Base-by-base conservation (phyloP, 768 basidiomycete genomes). In the Lenzites betulinus region DNA sequence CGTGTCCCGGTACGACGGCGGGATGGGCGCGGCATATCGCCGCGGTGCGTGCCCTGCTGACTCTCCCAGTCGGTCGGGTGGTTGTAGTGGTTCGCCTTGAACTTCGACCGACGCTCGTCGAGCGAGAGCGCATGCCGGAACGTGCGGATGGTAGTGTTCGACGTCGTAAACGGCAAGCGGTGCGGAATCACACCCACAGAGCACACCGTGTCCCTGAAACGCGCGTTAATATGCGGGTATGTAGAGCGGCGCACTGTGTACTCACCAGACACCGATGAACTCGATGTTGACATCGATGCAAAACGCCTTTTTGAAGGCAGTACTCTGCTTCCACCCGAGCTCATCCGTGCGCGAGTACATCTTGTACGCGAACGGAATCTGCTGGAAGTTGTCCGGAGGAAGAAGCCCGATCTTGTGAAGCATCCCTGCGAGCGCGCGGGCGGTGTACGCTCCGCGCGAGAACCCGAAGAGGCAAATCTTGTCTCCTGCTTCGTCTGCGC, bases 381-480 rank as follows among this genome's bases (percentile, higher is more conserved):
- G 88, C 64, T 91, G 87, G 49, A 85, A 80, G 64, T 91, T 92
- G 65, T 80, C 79, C 33, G 77, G 78, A 0, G 90, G 90, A 0
- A 92, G 76, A 1, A 92, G 75, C 0, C 90, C 90, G 41, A 90
- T 82, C 72, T 87, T 87, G 69, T 89, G 83, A 20, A 90, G 70
- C 89, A 91, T 91, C 58, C 89, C 90, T 15, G 85, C 89, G 20
- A 89, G 76, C 3, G 87, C 88, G 48, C 90, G 81, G 59, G 82
- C 77, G 23, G 88, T 87, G 66, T 83, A 91, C 38, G 88, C 88
- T 18, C 90, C 90, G 57, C 91, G 77, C 2, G 90, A 91, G 71
- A 92, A 92, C 0, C 90, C 92, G 68, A 93, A 92, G 2, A 93
- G 76, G 70, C 82, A 91, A 2, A 93, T 88, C 63, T 84, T 87